A percentile compares a stretch with the other conserved stretches of the same genome.
phyloP scores from a whole-genome alignment of 306 rosid genomes.

The Begonia loranthoides region DNA sequence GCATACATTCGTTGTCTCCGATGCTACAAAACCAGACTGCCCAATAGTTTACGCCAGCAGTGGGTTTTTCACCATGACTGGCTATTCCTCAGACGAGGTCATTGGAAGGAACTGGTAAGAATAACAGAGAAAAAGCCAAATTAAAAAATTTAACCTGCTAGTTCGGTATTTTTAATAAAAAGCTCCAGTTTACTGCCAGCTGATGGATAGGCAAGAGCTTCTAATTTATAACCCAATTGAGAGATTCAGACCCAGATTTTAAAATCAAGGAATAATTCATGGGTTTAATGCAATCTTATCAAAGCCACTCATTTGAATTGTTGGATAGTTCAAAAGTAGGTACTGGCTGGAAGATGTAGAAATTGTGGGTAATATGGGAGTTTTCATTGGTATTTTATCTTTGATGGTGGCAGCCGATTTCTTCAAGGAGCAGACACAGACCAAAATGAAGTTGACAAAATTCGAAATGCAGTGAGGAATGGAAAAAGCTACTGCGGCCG shows the following conservation, averaged over 20 bases:
- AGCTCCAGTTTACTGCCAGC: no score
- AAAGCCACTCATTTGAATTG: no score
- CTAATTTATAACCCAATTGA: no score
- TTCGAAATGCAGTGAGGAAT: constrained; percentile 56
- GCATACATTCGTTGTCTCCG: constrained; percentile 94
- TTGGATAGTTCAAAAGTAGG: no score
- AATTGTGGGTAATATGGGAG: neutral
- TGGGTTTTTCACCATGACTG: constrained; percentile 85
- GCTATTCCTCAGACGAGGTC: constrained; percentile 74
- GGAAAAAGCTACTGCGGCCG: constrained; percentile 81
- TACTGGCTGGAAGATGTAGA: no score
- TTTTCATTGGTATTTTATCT: neutral
- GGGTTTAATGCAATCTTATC: no score
- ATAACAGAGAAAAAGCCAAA: neutral
- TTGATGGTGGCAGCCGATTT: constrained; percentile 67
- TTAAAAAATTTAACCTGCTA: no score
- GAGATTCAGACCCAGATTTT: no score
- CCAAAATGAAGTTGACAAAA: constrained; percentile 65
- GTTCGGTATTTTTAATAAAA: no score
- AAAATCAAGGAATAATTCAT: no score
- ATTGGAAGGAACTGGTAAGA: constrained; percentile 82
- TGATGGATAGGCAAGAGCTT: no score
- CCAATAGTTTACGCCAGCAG: constrained; percentile 89
- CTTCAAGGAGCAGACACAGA: constrained; percentile 94
- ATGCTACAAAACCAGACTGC: constrained; percentile 89